Evolutionary conservation across 805 yeast species (phyloP).

Genomic region (Candida taoyuanica): DNA sequence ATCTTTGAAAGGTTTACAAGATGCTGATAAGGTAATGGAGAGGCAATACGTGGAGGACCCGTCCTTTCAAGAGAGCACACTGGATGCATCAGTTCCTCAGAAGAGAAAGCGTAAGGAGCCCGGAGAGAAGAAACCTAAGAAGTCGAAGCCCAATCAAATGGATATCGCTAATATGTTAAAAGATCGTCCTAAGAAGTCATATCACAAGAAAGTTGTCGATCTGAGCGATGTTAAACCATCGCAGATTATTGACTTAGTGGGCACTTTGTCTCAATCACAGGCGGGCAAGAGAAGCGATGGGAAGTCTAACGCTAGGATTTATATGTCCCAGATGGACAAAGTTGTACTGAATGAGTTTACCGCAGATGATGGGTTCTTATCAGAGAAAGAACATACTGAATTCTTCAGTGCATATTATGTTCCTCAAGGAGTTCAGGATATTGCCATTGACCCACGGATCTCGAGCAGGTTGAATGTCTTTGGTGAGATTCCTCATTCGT

Average conservation of each 20-base stretch:
- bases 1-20: constrained; percentile 1
- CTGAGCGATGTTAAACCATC: constrained; percentile 11
- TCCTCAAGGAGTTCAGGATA: constrained; percentile 1
- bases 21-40: constrained; percentile 16
- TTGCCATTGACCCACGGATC: constrained; percentile 12
- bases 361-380: constrained; percentile 20
- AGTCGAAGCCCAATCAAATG: constrained; percentile 1
- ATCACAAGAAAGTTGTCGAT: constrained; percentile 7
- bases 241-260: constrained; percentile 19
- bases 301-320: not conserved
- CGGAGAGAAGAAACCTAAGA: not conserved
- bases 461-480: constrained; percentile 11
- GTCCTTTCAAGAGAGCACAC: constrained; percentile 1
- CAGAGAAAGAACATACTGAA: constrained; percentile 12
- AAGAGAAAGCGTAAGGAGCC: not conserved
- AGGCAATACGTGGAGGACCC: constrained; percentile 19
- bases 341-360: constrained; percentile 7
- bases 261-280: constrained; percentile 2
- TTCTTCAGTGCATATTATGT: constrained; percentile 17
- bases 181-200: constrained; percentile 6
- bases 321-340: constrained; percentile 14
- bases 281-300: not conserved
- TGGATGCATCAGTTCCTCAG: not conserved
- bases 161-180: constrained; percentile 22
- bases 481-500: constrained; percentile 16